A percentile compares a stretch with the other conserved stretches of the same genome.
These are phyloP conservation scores for Trichophyton benhamiae DNA, from an alignment of 2,329 filamentous ascomycete genomes.

Conservation along the genomic window DNA sequence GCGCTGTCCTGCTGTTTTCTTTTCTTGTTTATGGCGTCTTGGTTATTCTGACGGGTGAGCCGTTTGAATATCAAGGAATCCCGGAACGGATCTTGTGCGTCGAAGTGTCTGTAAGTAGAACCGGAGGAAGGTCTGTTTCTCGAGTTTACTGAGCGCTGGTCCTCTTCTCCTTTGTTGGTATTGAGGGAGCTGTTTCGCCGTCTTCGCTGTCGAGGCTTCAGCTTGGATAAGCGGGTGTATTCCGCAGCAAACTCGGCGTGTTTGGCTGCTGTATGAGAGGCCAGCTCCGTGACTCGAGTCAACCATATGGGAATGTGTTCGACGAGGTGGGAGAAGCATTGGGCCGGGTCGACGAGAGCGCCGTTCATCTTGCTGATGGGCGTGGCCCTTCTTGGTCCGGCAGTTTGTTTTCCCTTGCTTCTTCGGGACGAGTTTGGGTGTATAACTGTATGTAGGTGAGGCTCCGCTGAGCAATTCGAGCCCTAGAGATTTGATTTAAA, in stretches of 20 bases:
- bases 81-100: background rate
- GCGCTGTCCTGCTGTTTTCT: slow-evolving; percentile 15
- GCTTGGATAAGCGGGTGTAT: slow-evolving; percentile 25
- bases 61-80: slow-evolving; percentile 9
- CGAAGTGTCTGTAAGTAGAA: background rate
- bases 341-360: slow-evolving; percentile 29
- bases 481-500: too few relatives aligned
- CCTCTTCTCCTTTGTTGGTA: slow-evolving; percentile 28
- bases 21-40: slow-evolving; percentile 21
- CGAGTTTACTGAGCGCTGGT: slow-evolving; percentile 1
- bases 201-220: slow-evolving; percentile 20
- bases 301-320: slow-evolving; percentile 37
- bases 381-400: background rate
- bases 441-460: too few relatives aligned
- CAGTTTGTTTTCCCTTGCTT: background rate
- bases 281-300: slow-evolving; percentile 30
- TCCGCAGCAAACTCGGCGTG: slow-evolving; percentile 33
- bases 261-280: slow-evolving; percentile 28
- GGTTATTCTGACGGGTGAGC: slow-evolving; percentile 7
- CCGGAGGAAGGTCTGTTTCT: slow-evolving; percentile 1
- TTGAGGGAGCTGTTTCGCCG: slow-evolving; percentile 33
- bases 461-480: too few relatives aligned
- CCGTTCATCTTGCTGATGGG: background rate
- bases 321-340: slow-evolving; percentile 33
- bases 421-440: background rate